Conservation (phyloP, 2,329 filamentous ascomycete genomes). For the Graphilbum sp. region DNA sequence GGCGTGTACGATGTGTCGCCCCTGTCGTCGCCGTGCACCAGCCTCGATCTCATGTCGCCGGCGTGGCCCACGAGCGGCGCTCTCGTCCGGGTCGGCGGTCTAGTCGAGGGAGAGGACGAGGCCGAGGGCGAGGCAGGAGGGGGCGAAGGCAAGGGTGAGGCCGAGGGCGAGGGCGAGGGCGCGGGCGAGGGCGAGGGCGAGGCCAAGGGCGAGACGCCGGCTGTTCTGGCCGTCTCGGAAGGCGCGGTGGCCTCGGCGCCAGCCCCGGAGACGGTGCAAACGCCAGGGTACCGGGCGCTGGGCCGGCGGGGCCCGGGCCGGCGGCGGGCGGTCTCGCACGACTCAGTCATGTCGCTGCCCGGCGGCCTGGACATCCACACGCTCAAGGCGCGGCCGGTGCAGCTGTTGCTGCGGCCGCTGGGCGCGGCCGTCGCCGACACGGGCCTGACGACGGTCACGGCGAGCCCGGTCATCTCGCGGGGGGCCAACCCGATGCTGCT, state of each 20-base stretch:
- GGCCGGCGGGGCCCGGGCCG: conserved; percentile 25
- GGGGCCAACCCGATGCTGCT: conserved; percentile 27
- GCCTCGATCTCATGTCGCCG: conserved; percentile 50
- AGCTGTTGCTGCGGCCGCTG: conserved; percentile 44
- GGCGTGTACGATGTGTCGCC: conserved; percentile 38
- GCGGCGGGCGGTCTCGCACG: conserved; percentile 59
- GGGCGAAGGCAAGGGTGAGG: too few relatives aligned
- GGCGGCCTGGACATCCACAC: conserved; percentile 87
- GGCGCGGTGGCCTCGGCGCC: too few relatives aligned
- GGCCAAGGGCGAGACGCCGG: too few relatives aligned
- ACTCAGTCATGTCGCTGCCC: conserved; percentile 74
- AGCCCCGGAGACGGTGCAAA: too few relatives aligned
- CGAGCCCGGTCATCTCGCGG: conserved; percentile 36
- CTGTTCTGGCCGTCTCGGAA: too few relatives aligned
- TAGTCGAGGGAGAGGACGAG: not conserved
- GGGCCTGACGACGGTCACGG: conserved; percentile 40
- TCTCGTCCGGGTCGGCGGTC: conserved; percentile 24
- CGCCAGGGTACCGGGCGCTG: too few relatives aligned
- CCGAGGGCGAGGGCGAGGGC: too few relatives aligned
- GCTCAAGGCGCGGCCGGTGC: conserved; percentile 56
- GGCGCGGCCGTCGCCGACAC: conserved; percentile 37
- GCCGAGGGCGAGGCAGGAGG: not conserved
- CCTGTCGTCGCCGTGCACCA: conserved; percentile 58
- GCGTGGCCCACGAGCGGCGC: conserved; percentile 31
- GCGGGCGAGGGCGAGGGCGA: too few relatives aligned